phyloP scores from a whole-genome alignment of 306 rosid genomes.

The Malus domestica region ASM211411v1 NC_041799.1:29959001-29959500 shows the following conservation, averaged over 20 bases:
- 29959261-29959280: conserved; percentile 53
- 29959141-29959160: conserved; percentile 54
- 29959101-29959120: background rate
- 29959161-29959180: conserved; percentile 54
- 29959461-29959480: conserved; percentile 80
- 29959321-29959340: conserved; percentile 31
- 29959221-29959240: conserved; percentile 43
- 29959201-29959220: conserved; percentile 44
- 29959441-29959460: conserved; percentile 41
- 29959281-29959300: conserved; percentile 59
- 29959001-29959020: background rate
- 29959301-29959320: conserved; percentile 51
- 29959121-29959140: conserved; percentile 43
- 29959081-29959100: background rate
- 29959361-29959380: conserved; percentile 49
- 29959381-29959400: conserved; percentile 54
- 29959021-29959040: background rate
- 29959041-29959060: background rate
- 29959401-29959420: conserved; percentile 69
- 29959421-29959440: conserved; percentile 53
- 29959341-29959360: conserved; percentile 40
- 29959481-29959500: conserved; percentile 61
- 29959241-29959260: conserved; percentile 75
- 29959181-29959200: conserved; percentile 54
- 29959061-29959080: background rate